Percentiles rank a stretch among this genome's conserved stretches.
Evolutionary conservation across 495 filamentous ascomycete genomes (phyloP).

Genomic region (Aspergillus wentii): DNA sequence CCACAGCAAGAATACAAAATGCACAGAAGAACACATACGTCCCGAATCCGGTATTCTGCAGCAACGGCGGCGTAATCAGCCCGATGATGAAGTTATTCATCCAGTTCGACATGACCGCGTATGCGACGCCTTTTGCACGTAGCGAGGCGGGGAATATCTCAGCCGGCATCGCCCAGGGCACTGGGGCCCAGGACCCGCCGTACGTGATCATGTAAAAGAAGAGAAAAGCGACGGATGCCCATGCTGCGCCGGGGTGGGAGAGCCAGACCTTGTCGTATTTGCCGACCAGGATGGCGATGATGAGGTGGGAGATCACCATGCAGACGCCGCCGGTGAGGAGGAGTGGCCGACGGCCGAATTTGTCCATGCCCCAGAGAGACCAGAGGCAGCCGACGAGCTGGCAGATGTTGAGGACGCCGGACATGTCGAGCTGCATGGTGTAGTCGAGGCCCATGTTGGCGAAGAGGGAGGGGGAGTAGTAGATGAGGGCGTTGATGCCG

Average conservation of each 20-base stretch:
- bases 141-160: conserved; percentile 22
- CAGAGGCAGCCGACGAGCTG: too few relatives aligned
- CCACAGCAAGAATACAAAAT: conserved; percentile 50
- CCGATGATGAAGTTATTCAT: conserved; percentile 13
- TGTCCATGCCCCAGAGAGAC: conserved; percentile 68
- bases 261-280: conserved; percentile 56
- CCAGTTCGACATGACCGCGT: conserved; percentile 16
- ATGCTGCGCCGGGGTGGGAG: conserved; percentile 56
- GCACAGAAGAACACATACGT: conserved; percentile 62
- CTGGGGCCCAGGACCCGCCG: too few relatives aligned
- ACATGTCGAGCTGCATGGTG: conserved; percentile 59
- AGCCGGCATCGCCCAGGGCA: too few relatives aligned
- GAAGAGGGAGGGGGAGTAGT: conserved; percentile 70
- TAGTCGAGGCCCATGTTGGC: conserved; percentile 54
- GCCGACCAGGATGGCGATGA: conserved; percentile 65
- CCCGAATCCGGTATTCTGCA: conserved; percentile 25
- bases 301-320: conserved; percentile 62
- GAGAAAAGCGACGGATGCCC: conserved; percentile 69
- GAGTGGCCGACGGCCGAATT: conserved; percentile 59
- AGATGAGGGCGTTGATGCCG: conserved; percentile 65
- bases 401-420: conserved; percentile 71
- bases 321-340: conserved; percentile 59
- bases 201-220: too few relatives aligned
- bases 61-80: conserved; percentile 8
- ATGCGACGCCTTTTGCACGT: conserved; percentile 16